Percentiles rank a stretch among this genome's conserved stretches.
phyloP scores from a whole-genome alignment of 2,329 filamentous ascomycete species.

The Phialemonium atrogriseum region DNA sequence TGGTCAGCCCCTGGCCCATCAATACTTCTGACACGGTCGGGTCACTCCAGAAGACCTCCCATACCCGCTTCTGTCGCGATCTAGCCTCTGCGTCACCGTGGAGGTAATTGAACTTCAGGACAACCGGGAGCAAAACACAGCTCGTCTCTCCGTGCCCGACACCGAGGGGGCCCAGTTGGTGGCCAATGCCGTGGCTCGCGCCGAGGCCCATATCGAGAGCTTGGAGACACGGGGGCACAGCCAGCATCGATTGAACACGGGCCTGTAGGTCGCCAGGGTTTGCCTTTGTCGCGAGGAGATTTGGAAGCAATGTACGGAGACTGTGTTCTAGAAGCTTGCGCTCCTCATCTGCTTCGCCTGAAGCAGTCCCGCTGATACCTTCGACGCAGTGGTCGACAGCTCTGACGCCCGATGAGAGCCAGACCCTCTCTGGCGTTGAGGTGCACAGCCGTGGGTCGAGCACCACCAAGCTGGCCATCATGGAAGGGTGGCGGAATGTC shows the following conservation, averaged over 20 bases:
- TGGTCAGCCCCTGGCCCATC: constrained; percentile 6
- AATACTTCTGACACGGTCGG: constrained; percentile 21
- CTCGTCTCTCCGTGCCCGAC: constrained; percentile 54
- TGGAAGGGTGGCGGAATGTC: constrained; percentile 21
- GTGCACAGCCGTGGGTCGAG: constrained; percentile 43
- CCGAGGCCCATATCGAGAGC: constrained; percentile 33
- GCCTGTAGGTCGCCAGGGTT: constrained; percentile 13
- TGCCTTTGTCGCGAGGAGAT: constrained; percentile 30
- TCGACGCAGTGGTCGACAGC: constrained; percentile 52
- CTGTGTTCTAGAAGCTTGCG: constrained; percentile 19
- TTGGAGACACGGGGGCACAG: constrained; percentile 43
- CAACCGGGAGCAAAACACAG: constrained; percentile 45
- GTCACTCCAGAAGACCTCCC: constrained; percentile 29
- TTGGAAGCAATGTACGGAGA: constrained; percentile 30
- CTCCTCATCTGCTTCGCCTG: constrained; percentile 14
- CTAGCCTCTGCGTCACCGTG: constrained; percentile 18
- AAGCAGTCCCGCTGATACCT: constrained; percentile 41
- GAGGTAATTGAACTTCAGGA: constrained; percentile 45
- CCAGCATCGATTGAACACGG: constrained; percentile 19
- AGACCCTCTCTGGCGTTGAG: constrained; percentile 43
- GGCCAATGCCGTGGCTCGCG: constrained; percentile 43
- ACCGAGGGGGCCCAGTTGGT: constrained; percentile 44
- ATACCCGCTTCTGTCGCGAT: constrained; percentile 29
- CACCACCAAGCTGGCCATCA: constrained; percentile 42
- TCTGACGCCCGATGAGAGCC: constrained; percentile 49